These are phyloP conservation scores for Buddleja alternifolia DNA, from an alignment of 257 asterid species.

Conservation along the genomic window DNA sequence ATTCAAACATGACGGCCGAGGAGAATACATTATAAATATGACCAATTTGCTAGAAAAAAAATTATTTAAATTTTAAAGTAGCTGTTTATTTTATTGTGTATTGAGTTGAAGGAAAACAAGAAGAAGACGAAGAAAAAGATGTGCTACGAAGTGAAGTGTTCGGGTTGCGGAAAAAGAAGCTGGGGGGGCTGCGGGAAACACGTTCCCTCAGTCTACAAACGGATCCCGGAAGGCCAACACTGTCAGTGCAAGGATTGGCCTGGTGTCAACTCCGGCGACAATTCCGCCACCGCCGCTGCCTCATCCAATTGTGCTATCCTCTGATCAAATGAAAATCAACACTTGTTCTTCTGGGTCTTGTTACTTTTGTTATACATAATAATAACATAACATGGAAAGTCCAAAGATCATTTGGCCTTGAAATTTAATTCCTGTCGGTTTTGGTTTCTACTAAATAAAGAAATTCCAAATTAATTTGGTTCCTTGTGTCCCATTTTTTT, in stretches of 20 bases:
- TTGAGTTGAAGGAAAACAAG: not conserved
- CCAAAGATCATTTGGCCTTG: conserved; percentile 7
- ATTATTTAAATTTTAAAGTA: too few relatives aligned
- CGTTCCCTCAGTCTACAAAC: conserved; percentile 46
- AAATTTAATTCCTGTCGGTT: too few relatives aligned
- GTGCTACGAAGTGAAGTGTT: conserved; percentile 51
- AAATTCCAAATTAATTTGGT: too few relatives aligned
- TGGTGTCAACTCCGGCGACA: conserved; percentile 38
- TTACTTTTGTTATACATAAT: not conserved
- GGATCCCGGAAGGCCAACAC: conserved; percentile 52
- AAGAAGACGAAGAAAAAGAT: conserved; percentile 23
- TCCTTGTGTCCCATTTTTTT: too few relatives aligned
- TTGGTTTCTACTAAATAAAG: not conserved
- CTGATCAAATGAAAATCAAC: conserved; percentile 28
- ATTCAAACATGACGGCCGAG: too few relatives aligned
- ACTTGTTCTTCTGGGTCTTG: not conserved
- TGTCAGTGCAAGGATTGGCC: conserved; percentile 63
- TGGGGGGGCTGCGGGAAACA: conserved; percentile 65
- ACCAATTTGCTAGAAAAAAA: too few relatives aligned
- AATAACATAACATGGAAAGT: conserved; percentile 1
- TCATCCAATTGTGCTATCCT: conserved; percentile 46
- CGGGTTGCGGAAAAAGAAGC: conserved; percentile 41
- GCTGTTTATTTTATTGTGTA: too few relatives aligned
- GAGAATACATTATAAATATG: too few relatives aligned
- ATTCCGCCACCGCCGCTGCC: not conserved